phyloP scores from a whole-genome alignment of 331 rosid genomes.

The Saraca asoca region DNA sequence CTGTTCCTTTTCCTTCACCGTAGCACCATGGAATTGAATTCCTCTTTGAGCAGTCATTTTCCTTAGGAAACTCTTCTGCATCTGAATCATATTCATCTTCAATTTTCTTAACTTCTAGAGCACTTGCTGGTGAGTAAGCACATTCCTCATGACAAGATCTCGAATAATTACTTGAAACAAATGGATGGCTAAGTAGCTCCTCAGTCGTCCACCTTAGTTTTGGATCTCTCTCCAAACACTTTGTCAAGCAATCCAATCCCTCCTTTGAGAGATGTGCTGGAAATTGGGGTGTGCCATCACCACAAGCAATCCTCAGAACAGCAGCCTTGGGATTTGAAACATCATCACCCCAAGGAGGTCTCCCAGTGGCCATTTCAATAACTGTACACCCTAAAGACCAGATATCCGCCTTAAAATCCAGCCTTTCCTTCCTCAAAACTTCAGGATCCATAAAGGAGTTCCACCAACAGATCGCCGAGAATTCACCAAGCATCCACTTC shows the following conservation, averaged over 20 bases:
- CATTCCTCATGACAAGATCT: background rate
- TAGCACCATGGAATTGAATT: slow-evolving; percentile 33
- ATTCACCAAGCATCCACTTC: background rate
- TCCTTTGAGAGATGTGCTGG: slow-evolving; percentile 50
- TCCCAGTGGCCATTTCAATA: slow-evolving; percentile 71
- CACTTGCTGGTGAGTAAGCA: slow-evolving; percentile 50
- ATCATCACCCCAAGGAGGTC: slow-evolving; percentile 52
- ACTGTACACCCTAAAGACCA: slow-evolving; percentile 74
- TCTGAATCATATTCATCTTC: slow-evolving; percentile 34
- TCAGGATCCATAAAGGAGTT: slow-evolving; percentile 77
- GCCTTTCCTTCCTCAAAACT: slow-evolving; percentile 51
- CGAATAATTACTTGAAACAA: slow-evolving; percentile 37
- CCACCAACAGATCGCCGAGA: slow-evolving; percentile 40
- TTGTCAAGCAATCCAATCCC: slow-evolving; percentile 60
- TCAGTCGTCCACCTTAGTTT: slow-evolving; percentile 43
- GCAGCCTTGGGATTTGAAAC: slow-evolving; percentile 45
- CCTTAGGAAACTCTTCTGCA: slow-evolving; percentile 25
- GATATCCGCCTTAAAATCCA: slow-evolving; percentile 48
- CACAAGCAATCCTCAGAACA: slow-evolving; percentile 49
- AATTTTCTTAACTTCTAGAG: slow-evolving; percentile 40
- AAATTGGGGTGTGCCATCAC: slow-evolving; percentile 45
- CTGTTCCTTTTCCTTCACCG: slow-evolving; percentile 14
- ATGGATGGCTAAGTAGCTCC: slow-evolving; percentile 58
- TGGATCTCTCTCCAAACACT: slow-evolving; percentile 56
- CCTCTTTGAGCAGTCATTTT: slow-evolving; percentile 19